phyloP scores from a whole-genome alignment of 495 filamentous ascomycete genomes.

The Aspergillus asperescens region DNA sequence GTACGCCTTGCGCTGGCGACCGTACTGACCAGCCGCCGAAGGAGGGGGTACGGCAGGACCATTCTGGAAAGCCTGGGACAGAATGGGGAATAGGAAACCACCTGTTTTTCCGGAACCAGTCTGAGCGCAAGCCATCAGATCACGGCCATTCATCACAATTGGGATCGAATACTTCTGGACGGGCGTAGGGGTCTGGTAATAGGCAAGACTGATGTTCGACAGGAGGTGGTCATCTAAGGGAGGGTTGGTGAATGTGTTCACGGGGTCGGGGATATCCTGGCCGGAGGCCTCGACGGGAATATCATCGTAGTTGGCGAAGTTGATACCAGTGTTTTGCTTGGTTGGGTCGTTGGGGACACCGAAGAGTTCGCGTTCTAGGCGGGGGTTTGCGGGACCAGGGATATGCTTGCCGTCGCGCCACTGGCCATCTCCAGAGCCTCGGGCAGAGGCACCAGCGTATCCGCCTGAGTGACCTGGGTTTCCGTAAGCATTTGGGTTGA shows the following conservation, averaged over 20 bases:
- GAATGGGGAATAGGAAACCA: conserved; percentile 97
- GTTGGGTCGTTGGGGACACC: conserved; percentile 87
- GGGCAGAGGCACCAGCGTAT: conserved; percentile 44
- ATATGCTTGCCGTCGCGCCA: conserved; percentile 97
- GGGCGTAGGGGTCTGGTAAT: conserved; percentile 90
- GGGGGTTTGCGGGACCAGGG: conserved; percentile 79
- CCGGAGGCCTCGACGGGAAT: conserved; percentile 98
- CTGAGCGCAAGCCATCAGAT: conserved; percentile 98
- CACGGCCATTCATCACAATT: conserved; percentile 92
- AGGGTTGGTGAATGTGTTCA: conserved; percentile 84
- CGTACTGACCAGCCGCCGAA: conserved; percentile 53
- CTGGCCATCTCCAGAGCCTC: conserved; percentile 87
- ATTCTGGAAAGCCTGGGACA: conserved; percentile 88
- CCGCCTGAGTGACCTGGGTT: conserved; percentile 49
- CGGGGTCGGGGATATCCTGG: conserved; percentile 87
- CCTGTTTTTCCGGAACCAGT: conserved; percentile 99
- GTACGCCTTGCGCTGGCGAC: conserved; percentile 88
- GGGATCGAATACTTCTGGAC: conserved; percentile 98
- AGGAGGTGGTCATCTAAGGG: conserved; percentile 89
- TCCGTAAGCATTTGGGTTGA: conserved; percentile 68
- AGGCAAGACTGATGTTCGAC: conserved; percentile 84
- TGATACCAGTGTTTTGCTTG: conserved; percentile 96
- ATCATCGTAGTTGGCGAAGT: conserved; percentile 99
- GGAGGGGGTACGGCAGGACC: conserved; percentile 69
- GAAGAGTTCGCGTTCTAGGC: conserved; percentile 92